phyloP scores from a whole-genome alignment of 1,284 basidiomycete species.

The Cryptococcus amylolentus region DNA sequence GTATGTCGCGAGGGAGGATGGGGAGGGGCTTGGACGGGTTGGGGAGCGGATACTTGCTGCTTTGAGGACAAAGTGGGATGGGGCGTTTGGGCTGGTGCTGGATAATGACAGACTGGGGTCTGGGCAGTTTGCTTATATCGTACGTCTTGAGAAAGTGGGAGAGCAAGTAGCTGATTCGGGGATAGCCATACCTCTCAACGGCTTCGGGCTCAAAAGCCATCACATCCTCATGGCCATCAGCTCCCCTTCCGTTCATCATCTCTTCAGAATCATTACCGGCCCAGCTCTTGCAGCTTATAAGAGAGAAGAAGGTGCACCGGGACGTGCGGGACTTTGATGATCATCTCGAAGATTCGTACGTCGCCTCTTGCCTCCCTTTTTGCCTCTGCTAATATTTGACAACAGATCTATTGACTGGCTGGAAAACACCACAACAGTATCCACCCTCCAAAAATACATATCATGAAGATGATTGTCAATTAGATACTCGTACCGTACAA shows the following conservation, averaged over 20 bases:
- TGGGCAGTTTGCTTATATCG: constrained; percentile 28
- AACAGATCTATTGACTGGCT: constrained; percentile 16
- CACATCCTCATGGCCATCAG: constrained; percentile 8
- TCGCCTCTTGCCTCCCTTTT: constrained; percentile 6
- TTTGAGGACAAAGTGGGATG: constrained; percentile 12
- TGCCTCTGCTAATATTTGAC: neutral
- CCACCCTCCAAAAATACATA: constrained; percentile 10
- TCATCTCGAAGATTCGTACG: constrained; percentile 47
- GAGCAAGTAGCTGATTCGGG: neutral
- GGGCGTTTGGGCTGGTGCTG: constrained; percentile 33
- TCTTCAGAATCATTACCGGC: constrained; percentile 14
- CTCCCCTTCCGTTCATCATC: constrained; percentile 11
- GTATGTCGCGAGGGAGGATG: constrained; percentile 40
- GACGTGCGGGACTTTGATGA: constrained; percentile 47
- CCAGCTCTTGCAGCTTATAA: constrained; percentile 25
- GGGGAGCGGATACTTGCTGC: constrained; percentile 22
- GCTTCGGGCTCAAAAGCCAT: constrained; percentile 6
- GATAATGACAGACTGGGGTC: constrained; percentile 38
- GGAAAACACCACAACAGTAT: constrained; percentile 12
- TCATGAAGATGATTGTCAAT: neutral
- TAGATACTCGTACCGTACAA: neutral
- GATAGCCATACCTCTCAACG: neutral
- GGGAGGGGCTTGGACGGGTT: constrained; percentile 18
- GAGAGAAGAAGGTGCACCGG: constrained; percentile 24
- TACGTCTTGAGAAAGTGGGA: constrained; percentile 10